Percentiles rank a stretch among this genome's conserved stretches.
These are phyloP conservation scores for Lunasporangiospora selenospora DNA, from an alignment of 192 early-diverging fungal species.

Conservation along the genomic window DNA sequence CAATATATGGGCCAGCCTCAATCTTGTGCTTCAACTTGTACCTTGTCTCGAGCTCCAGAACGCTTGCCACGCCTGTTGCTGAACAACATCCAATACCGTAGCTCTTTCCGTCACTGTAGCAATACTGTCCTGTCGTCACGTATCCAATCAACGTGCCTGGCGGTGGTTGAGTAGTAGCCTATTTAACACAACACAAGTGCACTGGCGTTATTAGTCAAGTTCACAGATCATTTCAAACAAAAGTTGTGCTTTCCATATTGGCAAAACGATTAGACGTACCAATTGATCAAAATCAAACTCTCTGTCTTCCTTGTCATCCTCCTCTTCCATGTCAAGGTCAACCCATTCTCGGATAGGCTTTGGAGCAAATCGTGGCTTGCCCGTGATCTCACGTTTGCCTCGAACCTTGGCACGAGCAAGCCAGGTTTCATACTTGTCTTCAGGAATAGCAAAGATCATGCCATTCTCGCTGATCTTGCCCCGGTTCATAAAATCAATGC, in stretches of 20 bases:
- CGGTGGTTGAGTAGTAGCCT: conserved; percentile 49
- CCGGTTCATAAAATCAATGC: conserved; percentile 55
- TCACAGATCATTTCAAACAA: too few species aligned
- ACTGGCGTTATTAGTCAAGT: too few species aligned
- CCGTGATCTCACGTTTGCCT: conserved; percentile 29
- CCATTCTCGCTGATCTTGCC: conserved; percentile 59
- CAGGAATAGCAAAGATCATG: conserved; percentile 60
- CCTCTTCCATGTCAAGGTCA: conserved; percentile 42
- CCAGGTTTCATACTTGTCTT: conserved; percentile 57
- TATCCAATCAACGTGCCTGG: conserved; percentile 65
- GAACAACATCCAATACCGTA: conserved; percentile 71
- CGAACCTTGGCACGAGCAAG: conserved; percentile 20
- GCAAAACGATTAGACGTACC: conserved; percentile 1
- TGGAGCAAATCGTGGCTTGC: conserved; percentile 18
- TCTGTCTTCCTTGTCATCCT: conserved; percentile 29
- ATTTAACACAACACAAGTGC: too few species aligned
- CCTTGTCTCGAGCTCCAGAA: conserved; percentile 45
- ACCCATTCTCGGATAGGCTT: conserved; percentile 13
- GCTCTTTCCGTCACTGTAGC: conserved; percentile 64
- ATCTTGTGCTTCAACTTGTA: conserved; percentile 11
- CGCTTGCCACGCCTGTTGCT: conserved; percentile 51
- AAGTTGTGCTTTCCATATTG: not conserved
- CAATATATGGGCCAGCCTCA: not conserved
- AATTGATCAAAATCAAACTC: conserved; percentile 27
- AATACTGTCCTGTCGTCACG: conserved; percentile 74